A percentile compares a stretch with the other conserved stretches of the same genome.
Evolutionary conservation across 78 protist genomes (phyloP).

Genomic region (Dictyostelium brefeldianum): DNA sequence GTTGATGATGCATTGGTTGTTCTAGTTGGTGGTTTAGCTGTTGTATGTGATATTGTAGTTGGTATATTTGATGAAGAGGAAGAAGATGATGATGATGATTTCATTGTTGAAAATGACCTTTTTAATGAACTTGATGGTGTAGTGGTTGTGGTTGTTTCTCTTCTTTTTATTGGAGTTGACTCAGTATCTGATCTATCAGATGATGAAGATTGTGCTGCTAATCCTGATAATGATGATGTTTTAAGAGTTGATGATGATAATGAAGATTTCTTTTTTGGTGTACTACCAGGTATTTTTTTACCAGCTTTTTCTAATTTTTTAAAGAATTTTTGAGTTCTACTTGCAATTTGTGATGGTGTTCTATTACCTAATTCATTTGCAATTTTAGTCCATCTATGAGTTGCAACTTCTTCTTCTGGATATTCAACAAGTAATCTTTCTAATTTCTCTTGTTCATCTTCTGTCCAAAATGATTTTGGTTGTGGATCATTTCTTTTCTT

Average conservation of each 20-base stretch:
- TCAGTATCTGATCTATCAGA: slow-evolving; percentile 1
- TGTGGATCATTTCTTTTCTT: not conserved
- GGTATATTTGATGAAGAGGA: not conserved
- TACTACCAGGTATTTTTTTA: slow-evolving; percentile 34
- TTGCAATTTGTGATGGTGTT: slow-evolving; percentile 80
- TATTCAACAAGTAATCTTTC: slow-evolving; percentile 36
- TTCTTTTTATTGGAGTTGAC: not conserved
- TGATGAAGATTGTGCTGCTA: not conserved
- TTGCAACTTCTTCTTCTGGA: slow-evolving; percentile 73
- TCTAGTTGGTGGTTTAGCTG: too few species aligned
- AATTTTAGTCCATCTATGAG: slow-evolving; percentile 77
- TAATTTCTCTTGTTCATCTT: slow-evolving; percentile 62
- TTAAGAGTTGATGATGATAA: not conserved
- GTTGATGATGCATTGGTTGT: not conserved
- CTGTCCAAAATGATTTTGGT: slow-evolving; percentile 57
- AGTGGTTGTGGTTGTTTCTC: not conserved
- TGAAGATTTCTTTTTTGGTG: not conserved
- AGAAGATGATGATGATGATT: not conserved
- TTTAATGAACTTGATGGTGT: not conserved
- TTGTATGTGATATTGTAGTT: not conserved
- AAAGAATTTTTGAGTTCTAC: slow-evolving; percentile 82
- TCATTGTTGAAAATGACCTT: not conserved
- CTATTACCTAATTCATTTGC: slow-evolving; percentile 32
- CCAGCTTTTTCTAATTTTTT: slow-evolving; percentile 47
- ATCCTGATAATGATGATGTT: not conserved